These are phyloP conservation scores for Suhomyces pyralidae DNA, from an alignment of 805 yeast species.

Conservation along the genomic window DNA sequence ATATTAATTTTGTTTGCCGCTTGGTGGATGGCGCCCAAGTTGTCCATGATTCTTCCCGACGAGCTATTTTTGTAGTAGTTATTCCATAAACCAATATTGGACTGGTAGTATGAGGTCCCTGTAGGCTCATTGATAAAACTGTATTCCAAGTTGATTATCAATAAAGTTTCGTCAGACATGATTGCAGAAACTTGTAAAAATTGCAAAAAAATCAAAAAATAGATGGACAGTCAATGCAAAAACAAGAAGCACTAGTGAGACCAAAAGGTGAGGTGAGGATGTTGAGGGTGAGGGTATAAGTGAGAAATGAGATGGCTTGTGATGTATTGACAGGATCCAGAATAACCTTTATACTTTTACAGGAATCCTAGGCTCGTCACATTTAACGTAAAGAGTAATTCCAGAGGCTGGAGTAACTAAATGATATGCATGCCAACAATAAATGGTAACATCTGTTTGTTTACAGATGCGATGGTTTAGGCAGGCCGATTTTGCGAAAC, in stretches of 20 bases:
- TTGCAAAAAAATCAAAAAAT: background rate
- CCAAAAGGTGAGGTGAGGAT: background rate
- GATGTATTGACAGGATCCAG: background rate
- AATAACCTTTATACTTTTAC: background rate
- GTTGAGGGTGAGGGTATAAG: background rate
- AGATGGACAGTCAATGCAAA: background rate
- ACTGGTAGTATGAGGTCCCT: constrained; percentile 18
- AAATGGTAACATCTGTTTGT: background rate
- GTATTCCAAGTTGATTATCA: constrained; percentile 28
- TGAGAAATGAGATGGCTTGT: background rate
- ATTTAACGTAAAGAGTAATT: constrained; percentile 5
- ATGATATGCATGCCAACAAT: background rate
- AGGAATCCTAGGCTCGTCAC: background rate
- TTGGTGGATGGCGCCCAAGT: constrained; percentile 18
- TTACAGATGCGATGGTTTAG: background rate
- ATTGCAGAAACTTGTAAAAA: background rate
- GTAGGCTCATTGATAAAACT: constrained; percentile 21
- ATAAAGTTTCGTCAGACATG: constrained; percentile 11
- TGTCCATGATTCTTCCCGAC: constrained; percentile 26
- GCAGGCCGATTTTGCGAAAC: background rate
- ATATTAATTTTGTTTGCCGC: constrained; percentile 14
- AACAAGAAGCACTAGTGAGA: background rate
- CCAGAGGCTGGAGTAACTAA: background rate
- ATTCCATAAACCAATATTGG: constrained; percentile 36
- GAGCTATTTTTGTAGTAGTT: constrained; percentile 8